Evolutionary conservation across 208 protist genomes (phyloP), one percentile per base, ranked within the genome.

Genomic region (Tritrichomonas foetus): DNA sequence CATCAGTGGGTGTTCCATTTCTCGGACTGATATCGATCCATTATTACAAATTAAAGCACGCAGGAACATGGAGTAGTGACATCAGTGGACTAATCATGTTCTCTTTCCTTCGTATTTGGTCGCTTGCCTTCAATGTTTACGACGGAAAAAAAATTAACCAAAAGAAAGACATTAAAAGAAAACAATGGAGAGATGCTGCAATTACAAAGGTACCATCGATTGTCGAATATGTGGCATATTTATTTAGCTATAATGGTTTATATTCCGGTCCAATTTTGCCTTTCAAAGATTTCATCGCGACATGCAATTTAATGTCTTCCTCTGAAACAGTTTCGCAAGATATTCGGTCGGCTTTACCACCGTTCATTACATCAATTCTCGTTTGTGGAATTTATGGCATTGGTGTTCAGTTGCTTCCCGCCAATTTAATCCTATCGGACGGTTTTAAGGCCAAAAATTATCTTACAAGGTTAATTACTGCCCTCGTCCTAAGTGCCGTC

Each of bases 241-340:
- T 89, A 61, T 89, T 89, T 57, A 89, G 27, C n/a, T 89, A 33
- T 89, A 53, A 14, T 89, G 78, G 41, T 27, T 27, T 89, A 39
- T 89, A 55, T 89, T 61, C 78, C 33, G 78, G 78, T 16, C 47
- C 78, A 39, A 57, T 89, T 16, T 9, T 89, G 25, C 41, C 78
- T 57, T 57, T 89, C 44, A n/a, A 44, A 13, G 41, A 25, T 2
- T 89, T 57, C 39, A 39, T 39, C 3, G 78, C 44, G 27, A 89
- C 47, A 50, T 33, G 33, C 20, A 16, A 89, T 14, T 33, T 89
- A 9, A 57, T 11, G 1, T 57, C 78, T 33, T 44, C 41, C 33
- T 1, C 41, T 33, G 78, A 89, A 89, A 47, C 33, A 16, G 30
- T 33, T 39, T 36, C 39, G 3, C 3, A 89, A 39, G 78, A 89